These are phyloP conservation scores for Malassezia obtusa DNA, from an alignment of 1,284 basidiomycete species.

Conservation along the genomic window DNA sequence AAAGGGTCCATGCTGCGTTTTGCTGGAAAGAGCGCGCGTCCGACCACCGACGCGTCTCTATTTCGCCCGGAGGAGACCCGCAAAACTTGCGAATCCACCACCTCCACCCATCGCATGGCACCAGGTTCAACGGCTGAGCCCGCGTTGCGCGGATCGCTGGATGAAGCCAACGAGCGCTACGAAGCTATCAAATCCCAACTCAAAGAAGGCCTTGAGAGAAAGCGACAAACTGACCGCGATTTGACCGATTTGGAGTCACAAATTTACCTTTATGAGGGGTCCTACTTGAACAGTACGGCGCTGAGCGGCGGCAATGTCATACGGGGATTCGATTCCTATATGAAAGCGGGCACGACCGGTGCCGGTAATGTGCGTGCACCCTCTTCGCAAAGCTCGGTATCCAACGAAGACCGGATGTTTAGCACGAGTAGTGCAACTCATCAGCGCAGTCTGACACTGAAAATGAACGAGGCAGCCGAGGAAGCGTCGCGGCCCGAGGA, in stretches of 20 bases:
- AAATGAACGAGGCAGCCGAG: constrained; percentile 24
- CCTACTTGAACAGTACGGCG: constrained; percentile 38
- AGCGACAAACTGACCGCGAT: constrained; percentile 34
- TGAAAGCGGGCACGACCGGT: constrained; percentile 24
- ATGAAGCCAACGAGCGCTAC: constrained; percentile 41
- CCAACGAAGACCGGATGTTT: constrained; percentile 38
- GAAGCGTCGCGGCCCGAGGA: not conserved
- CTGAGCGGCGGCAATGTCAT: constrained; percentile 46
- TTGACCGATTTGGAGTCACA: constrained; percentile 45
- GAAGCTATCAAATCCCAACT: constrained; percentile 26
- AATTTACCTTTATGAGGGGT: constrained; percentile 45
- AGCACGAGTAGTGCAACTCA: constrained; percentile 36
- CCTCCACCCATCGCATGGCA: not conserved
- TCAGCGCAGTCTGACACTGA: constrained; percentile 35
- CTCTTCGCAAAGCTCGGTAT: not conserved
- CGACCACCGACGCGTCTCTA: no score
- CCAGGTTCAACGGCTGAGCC: not conserved
- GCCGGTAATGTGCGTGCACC: not conserved
- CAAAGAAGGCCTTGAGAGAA: constrained; percentile 28
- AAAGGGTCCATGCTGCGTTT: constrained; percentile 36
- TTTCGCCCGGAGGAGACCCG: no score
- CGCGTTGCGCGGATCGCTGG: constrained; percentile 14
- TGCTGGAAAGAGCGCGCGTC: no score
- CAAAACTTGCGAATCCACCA: no score
- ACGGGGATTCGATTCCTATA: constrained; percentile 43